Conservation (phyloP, 257 asterid species). For the Avicennia marina region DNA sequence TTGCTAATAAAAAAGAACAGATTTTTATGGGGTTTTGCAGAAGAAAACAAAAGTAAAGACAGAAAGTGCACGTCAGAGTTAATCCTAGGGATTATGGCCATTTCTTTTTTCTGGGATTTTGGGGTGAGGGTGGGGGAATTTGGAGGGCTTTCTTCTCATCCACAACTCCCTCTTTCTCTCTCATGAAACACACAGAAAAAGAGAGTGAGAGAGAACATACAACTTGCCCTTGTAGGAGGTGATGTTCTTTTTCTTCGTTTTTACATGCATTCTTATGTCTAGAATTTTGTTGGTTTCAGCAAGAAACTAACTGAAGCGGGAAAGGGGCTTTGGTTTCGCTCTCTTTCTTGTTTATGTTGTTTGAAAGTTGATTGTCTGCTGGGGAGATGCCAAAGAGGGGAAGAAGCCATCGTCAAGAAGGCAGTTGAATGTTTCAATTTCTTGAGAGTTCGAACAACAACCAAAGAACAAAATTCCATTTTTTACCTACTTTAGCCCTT, state of each 20-base stretch:
- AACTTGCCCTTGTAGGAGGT: conserved; percentile 3
- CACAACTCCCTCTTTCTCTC: conserved; percentile 39
- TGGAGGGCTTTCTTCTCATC: conserved; percentile 55
- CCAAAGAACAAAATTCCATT: conserved; percentile 37
- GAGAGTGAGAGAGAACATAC: conserved; percentile 2
- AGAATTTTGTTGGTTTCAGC: conserved; percentile 65
- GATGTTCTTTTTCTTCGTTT: conserved; percentile 42
- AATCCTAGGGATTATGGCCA: conserved; percentile 40
- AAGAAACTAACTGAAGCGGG: background rate
- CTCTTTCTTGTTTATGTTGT: too few relatives aligned
- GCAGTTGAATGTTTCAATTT: conserved; percentile 23
- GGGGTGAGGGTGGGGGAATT: conserved; percentile 16
- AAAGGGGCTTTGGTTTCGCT: too few relatives aligned
- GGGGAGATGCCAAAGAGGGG: conserved; percentile 68
- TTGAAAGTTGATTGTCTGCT: conserved; percentile 52
- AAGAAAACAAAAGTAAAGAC: conserved; percentile 78
- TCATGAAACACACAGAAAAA: conserved; percentile 11
- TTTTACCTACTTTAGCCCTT: conserved; percentile 55
- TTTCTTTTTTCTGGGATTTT: background rate
- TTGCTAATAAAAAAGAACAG: too few relatives aligned
- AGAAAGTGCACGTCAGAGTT: conserved; percentile 97
- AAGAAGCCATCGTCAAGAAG: conserved; percentile 38
- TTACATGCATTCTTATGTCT: conserved; percentile 55
- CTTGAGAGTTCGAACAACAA: conserved; percentile 38
- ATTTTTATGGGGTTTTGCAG: conserved; percentile 55